Evolutionary conservation across 768 basidiomycete species (phyloP).

Genomic region (Rhodotorula graminis): DNA sequence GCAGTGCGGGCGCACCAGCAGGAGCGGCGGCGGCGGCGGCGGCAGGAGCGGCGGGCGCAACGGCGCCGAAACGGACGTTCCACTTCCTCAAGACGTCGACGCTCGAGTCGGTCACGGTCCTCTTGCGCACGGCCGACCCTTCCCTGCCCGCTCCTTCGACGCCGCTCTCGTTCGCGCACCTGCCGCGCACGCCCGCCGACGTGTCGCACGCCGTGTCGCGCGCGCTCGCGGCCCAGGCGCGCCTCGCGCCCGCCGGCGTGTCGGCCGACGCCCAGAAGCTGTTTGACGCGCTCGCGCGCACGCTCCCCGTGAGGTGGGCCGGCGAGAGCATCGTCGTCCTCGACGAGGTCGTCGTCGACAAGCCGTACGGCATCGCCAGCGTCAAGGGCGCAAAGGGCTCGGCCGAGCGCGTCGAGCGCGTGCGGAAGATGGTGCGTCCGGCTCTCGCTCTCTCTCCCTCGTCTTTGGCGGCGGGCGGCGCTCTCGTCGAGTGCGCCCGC

Average conservation of each 20-base stretch:
- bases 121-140: constrained; percentile 5
- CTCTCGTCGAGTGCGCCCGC: not conserved
- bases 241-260: constrained; percentile 17
- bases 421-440: constrained; percentile 20
- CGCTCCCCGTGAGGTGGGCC: constrained; percentile 37
- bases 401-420: constrained; percentile 21
- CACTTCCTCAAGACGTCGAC: constrained; percentile 28
- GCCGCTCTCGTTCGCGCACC: not conserved
- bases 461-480: not conserved
- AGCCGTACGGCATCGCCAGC: constrained; percentile 18
- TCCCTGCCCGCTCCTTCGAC: not conserved
- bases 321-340: constrained; percentile 34
- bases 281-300: constrained; percentile 34
- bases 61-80: constrained; percentile 4
- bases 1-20: not conserved
- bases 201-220: constrained; percentile 6
- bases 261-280: constrained; percentile 25
- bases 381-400: constrained; percentile 28
- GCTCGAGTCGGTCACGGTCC: constrained; percentile 19
- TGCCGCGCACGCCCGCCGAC: constrained; percentile 6
- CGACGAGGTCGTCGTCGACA: constrained; percentile 40
- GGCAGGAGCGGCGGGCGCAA: not conserved
- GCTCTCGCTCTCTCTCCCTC: not conserved
- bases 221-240: not conserved
- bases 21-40: not conserved